Evolutionary conservation across 2,329 filamentous ascomycete genomes (phyloP), one percentile per base, ranked within the genome.

Genomic region (Truncatella angustata): DNA sequence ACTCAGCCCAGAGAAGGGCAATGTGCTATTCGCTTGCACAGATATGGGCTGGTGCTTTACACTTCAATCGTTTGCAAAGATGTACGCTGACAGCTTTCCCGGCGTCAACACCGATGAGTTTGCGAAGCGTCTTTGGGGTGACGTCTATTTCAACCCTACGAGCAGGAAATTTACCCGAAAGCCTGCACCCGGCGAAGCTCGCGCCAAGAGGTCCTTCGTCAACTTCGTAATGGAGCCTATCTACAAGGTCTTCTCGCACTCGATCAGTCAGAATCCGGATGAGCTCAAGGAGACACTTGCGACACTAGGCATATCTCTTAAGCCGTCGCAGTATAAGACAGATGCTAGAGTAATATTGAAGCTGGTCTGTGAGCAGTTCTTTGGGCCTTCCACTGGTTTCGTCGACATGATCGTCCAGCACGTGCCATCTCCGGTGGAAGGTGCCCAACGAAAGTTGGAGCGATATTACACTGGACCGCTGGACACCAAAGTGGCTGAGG

Each of bases 31-130:
- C 66, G 90, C 93, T 1, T 96, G 91, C 69, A 90, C 89, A 46
- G 88, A 85, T 54, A 93, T 97, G 87, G 88, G 90, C 51, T 99
- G 94, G 94, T 96, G 91, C 69, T 97, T 99, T 68, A 97, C 92
- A 0, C 76, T 99, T 30, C 86, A 87, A 56, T 97, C 92, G 1
- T 99, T 99, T 66, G 88, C 94, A 11, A 92, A 91, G 69, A 96
- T 97, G 90, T 99, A 99, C 68, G 86, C 91, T 5, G 89, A 96
- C 59, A 90, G 82, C 46, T 96, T 93, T 68, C 85, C 88, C 5
- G 87, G 87, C 48, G 80, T 97, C 62, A 91, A 95, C 67, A 78
- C 86, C 0, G 80, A 85, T 1, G 92, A 96, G 61, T 96, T 99
- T 68, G 87, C 90, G 16, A 81, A 81, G 63, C 81, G 94, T 49